These are phyloP conservation scores for Trametes cubensis DNA, from an alignment of 768 basidiomycete genomes.

Conservation along the genomic window DNA sequence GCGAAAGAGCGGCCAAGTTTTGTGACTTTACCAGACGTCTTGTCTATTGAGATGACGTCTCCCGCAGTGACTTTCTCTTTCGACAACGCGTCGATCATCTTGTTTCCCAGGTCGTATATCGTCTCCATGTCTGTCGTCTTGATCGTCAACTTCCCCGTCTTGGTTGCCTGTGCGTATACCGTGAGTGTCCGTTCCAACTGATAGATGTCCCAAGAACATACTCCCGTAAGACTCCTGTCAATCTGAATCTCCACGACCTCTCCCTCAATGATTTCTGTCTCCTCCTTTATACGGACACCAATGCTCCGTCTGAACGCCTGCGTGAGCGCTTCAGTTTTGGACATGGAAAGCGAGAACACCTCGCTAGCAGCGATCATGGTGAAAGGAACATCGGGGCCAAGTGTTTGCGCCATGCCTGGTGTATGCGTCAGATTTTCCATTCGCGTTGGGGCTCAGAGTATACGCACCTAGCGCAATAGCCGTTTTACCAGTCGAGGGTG, in stretches of 20 bases:
- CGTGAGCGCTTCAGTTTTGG: constrained; percentile 96
- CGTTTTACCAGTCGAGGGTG: constrained; percentile 96
- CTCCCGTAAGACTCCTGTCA: constrained; percentile 94
- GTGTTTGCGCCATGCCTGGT: constrained; percentile 91
- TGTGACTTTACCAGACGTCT: constrained; percentile 93
- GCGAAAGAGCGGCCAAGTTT: constrained; percentile 97
- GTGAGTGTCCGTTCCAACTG: background rate
- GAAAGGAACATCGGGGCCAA: constrained; percentile 95
- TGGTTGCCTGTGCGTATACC: constrained; percentile 74
- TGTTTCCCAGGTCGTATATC: constrained; percentile 95
- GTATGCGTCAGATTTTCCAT: background rate
- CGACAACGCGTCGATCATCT: constrained; percentile 97
- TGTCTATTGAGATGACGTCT: constrained; percentile 96
- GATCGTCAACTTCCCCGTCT: constrained; percentile 95
- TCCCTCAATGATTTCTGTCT: constrained; percentile 96
- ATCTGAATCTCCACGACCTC: constrained; percentile 99
- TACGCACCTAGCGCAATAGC: constrained; percentile 89
- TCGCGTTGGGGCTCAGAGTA: background rate
- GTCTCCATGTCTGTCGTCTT: constrained; percentile 99
- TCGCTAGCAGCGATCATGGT: constrained; percentile 98
- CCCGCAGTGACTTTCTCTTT: constrained; percentile 97
- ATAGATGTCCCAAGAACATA: constrained; percentile 42
- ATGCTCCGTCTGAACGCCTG: constrained; percentile 96
- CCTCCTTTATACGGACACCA: constrained; percentile 96
- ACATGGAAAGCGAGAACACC: constrained; percentile 98